Base-by-base conservation (phyloP, 176 grass and related monocot species). In the Zea luxurians region DNA sequence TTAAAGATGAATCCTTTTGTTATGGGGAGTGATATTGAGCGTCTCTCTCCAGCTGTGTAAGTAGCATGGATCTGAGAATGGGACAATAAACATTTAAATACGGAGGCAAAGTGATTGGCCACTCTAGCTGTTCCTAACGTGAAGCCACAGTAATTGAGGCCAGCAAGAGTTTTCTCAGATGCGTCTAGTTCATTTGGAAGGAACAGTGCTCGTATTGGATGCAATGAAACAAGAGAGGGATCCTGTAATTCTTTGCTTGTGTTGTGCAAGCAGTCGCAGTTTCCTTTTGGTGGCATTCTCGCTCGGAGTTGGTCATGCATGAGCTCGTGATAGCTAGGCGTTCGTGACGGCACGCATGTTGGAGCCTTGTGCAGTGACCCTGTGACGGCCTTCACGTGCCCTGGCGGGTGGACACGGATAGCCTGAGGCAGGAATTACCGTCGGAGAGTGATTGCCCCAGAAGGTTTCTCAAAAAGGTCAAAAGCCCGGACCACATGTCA, bases 401-500 rank as follows among this genome's bases (percentile, higher is more conserved):
- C 66, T 46, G 17, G 20, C 3, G 49, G 36, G 17, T 42, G 55
- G 86, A 68, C 8, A 49, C 4, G 64, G 64, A 70, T 75, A 59
- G 74, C 73, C 37, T 16, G 7, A 34, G 74, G 67, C 42, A 73
- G 48, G 65, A 49, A 2, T 83, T 16, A 37, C 15, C 80, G 35
- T 67, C 7, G 2, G 86, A 43, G n/a, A 2, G 58, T 53, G 68
- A 68, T 59, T 83, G 72, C 13, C 59, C 59, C 6, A 0, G 18
- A 15, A 38, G 46, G 80, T 40, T 78, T 40, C n/a, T 54, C 18
- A 21, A 4, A n/a, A n/a, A n/a, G n/a, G n/a, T n/a, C n/a, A 9
- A 74, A 83, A 74, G 69, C 75, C 46, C 76, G 70, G 63, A 48
- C 70, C 76, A 41, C 70, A 75, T 61, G 64, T 48, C 20, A 37